phyloP scores from a whole-genome alignment of 1,139 yeast genomes.

The Taphrina pruni region DNA sequence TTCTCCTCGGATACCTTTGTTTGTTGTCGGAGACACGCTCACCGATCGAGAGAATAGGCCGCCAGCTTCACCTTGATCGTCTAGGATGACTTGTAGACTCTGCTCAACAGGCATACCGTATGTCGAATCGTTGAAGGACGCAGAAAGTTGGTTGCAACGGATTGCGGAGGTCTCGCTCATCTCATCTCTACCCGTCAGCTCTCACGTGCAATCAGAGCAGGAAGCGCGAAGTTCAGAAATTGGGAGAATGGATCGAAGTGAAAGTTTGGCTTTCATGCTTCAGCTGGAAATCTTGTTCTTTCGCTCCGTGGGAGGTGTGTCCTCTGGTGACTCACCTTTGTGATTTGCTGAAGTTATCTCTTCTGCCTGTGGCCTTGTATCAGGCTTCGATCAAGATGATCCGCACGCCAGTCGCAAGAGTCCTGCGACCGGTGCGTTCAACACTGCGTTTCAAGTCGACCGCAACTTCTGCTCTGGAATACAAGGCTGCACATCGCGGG shows the following conservation, averaged over 20 bases:
- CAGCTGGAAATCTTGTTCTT: too few species aligned
- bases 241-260: too few species aligned
- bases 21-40: too few species aligned
- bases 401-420: slow-evolving; percentile 14
- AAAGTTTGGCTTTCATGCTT: too few species aligned
- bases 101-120: too few species aligned
- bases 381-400: not conserved
- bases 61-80: too few species aligned
- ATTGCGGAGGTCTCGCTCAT: not conserved
- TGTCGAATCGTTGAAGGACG: not conserved
- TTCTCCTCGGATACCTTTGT: not conserved
- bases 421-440: slow-evolving; percentile 13
- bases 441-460: slow-evolving; percentile 46
- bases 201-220: too few species aligned
- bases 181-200: slow-evolving; percentile 9
- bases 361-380: not conserved
- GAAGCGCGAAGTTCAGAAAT: too few species aligned
- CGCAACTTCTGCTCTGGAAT: slow-evolving; percentile 94
- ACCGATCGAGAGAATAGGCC: too few species aligned
- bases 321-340: not conserved
- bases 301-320: too few species aligned
- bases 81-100: too few species aligned
- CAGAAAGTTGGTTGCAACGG: not conserved
- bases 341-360: not conserved
- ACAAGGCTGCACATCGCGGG: slow-evolving; percentile 82